Conservation (phyloP, 441 rosid species). For the Capsella rubella region DNA sequence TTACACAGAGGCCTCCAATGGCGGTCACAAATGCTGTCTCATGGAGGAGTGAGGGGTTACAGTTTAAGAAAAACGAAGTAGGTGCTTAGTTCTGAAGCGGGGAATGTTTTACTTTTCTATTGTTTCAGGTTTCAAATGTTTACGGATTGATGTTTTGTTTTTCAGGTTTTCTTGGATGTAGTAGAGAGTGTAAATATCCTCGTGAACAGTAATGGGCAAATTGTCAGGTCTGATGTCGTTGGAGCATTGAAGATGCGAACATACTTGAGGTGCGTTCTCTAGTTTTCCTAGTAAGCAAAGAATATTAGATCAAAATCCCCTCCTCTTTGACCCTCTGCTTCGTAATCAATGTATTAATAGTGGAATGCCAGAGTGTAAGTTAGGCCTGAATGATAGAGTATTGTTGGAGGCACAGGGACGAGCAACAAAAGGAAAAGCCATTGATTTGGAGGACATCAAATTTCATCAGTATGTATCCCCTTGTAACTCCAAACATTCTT, state of each 20-base stretch:
- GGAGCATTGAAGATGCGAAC: constrained; percentile 99
- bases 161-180: constrained; percentile 95
- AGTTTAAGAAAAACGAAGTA: constrained; percentile 95
- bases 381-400: constrained; percentile 94
- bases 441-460: constrained; percentile 96
- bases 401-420: constrained; percentile 97
- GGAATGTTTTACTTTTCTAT: constrained; percentile 2
- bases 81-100: constrained; percentile 33
- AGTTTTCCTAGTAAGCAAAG: constrained; percentile 11
- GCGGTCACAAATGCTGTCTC: constrained; percentile 99
- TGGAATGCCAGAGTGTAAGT: constrained; percentile 99
- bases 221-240: constrained; percentile 94
- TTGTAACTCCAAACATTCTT: constrained; percentile 36
- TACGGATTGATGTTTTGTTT: constrained; percentile 29
- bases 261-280: constrained; percentile 72
- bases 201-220: constrained; percentile 97
- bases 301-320: constrained; percentile 1
- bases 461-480: constrained; percentile 84
- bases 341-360: constrained; percentile 50
- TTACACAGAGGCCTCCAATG: constrained; percentile 96
- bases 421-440: constrained; percentile 95
- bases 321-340: constrained; percentile 15
- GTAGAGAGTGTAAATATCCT: constrained; percentile 97
- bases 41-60: constrained; percentile 98
- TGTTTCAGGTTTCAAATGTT: constrained; percentile 37